These are phyloP conservation scores for Irpex rosettiformis DNA, from an alignment of 1,284 basidiomycete genomes.

Conservation along the genomic window DNA sequence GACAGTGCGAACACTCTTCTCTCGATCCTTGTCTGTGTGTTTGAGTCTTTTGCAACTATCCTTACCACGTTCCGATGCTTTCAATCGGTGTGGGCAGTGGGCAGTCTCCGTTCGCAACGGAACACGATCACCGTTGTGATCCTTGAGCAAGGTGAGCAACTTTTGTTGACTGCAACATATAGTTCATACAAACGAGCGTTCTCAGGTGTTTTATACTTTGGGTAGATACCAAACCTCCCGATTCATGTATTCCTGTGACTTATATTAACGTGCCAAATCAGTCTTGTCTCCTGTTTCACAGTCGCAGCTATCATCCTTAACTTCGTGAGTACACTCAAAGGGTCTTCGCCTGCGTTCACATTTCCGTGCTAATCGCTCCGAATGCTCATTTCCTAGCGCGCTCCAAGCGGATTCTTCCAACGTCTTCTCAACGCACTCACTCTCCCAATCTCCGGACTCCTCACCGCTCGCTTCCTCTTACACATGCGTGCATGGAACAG, in stretches of 20 bases:
- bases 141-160: slow-evolving; percentile 29
- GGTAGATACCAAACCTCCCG: slow-evolving; percentile 14
- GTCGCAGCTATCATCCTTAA: slow-evolving; percentile 27
- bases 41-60: slow-evolving; percentile 25
- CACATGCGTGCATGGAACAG: slow-evolving; percentile 22
- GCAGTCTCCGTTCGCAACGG: slow-evolving; percentile 17
- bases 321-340: slow-evolving; percentile 25
- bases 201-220: slow-evolving; percentile 26
- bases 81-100: slow-evolving; percentile 24
- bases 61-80: slow-evolving; percentile 29
- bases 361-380: no score
- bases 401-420: slow-evolving; percentile 27
- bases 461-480: slow-evolving; percentile 33
- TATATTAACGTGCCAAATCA: slow-evolving; percentile 3
- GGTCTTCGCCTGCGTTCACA: no score
- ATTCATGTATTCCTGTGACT: neutral
- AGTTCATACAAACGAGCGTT: neutral
- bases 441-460: slow-evolving; percentile 31
- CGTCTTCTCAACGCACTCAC: slow-evolving; percentile 29
- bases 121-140: slow-evolving; percentile 27
- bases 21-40: slow-evolving; percentile 28
- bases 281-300: slow-evolving; percentile 28
- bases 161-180: neutral
- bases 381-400: neutral
- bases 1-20: slow-evolving; percentile 27